Percentiles rank a stretch among this genome's conserved stretches.
Evolutionary conservation across 2,329 filamentous ascomycete species (phyloP).

Genomic region (Rachicladosporium sp.): DNA sequence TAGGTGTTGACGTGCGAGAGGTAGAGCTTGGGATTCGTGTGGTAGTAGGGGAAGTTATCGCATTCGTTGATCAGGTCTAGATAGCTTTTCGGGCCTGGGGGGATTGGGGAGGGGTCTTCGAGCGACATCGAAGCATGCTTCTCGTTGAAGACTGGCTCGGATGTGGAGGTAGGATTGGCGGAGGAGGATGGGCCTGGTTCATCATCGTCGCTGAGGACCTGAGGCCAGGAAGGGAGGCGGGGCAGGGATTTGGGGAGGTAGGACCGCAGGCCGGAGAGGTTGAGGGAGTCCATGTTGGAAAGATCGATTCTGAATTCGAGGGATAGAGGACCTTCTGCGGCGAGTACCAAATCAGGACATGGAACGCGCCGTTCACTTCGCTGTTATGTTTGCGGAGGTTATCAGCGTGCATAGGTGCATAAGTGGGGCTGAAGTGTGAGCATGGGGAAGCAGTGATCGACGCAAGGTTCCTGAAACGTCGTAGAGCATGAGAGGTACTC

Average conservation of each 20-base stretch:
- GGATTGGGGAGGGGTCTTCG: slow-evolving; percentile 19
- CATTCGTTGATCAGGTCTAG: slow-evolving; percentile 45
- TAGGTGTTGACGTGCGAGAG: slow-evolving; percentile 34
- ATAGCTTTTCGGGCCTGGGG: slow-evolving; percentile 30
- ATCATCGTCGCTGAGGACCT: slow-evolving; percentile 6
- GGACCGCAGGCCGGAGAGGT: slow-evolving; percentile 18
- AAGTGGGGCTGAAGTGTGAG: no score
- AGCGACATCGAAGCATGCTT: slow-evolving; percentile 7
- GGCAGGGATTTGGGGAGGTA: slow-evolving; percentile 21
- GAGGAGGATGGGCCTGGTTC: slow-evolving; percentile 6
- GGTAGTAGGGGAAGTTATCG: slow-evolving; percentile 62
- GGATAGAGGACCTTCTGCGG: no score
- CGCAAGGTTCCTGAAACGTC: no score
- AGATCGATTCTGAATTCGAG: no score
- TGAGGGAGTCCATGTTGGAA: slow-evolving; percentile 18
- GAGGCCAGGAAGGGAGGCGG: slow-evolving; percentile 16
- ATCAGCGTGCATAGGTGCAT: no score
- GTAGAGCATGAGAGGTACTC: no score
- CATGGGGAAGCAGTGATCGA: no score
- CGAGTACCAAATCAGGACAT: no score
- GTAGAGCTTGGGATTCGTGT: slow-evolving; percentile 46
- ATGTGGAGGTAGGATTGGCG: not conserved
- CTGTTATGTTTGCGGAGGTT: no score
- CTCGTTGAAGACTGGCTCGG: not conserved
- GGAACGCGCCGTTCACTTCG: no score